A percentile compares a stretch with the other conserved stretches of the same genome.
These are phyloP conservation scores for Haplosporangium sp. DNA, from an alignment of 371 early-diverging fungal genomes.

Conservation along the genomic window DNA sequence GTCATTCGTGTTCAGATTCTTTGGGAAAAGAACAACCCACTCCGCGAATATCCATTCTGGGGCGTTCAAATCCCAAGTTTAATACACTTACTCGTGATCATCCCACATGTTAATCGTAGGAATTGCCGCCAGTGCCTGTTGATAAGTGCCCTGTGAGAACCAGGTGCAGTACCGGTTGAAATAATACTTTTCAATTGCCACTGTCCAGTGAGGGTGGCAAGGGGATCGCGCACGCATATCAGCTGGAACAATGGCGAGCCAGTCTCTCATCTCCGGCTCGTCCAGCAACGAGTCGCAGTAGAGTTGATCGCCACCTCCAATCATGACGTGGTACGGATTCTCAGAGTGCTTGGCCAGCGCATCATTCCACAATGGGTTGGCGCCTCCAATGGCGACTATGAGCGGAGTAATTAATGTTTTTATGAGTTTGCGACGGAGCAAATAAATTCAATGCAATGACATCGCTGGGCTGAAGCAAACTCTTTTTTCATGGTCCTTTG, in stretches of 20 bases:
- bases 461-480: not conserved
- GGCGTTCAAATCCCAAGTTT: conserved; percentile 3
- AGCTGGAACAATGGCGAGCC: conserved; percentile 59
- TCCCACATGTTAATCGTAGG: conserved; percentile 85
- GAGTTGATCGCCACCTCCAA: conserved; percentile 91
- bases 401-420: not conserved
- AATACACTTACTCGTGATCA: conserved; percentile 74
- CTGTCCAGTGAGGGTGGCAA: conserved; percentile 65
- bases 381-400: conserved; percentile 65
- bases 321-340: conserved; percentile 79
- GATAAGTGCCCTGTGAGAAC: conserved; percentile 74
- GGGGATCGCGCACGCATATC: conserved; percentile 57
- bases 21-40: not conserved
- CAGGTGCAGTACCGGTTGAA: conserved; percentile 78
- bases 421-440: not conserved
- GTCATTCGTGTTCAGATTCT: not conserved
- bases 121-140: conserved; percentile 73
- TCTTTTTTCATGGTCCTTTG: conserved; percentile 2
- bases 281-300: conserved; percentile 76
- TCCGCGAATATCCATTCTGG: not conserved
- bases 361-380: conserved; percentile 84
- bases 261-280: conserved; percentile 65
- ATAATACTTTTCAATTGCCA: conserved; percentile 74
- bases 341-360: conserved; percentile 73
- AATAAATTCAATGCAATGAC: not conserved